Base-by-base conservation (phyloP, 2,329 filamentous ascomycete genomes). In the Fusarium pseudonygamai region DNA sequence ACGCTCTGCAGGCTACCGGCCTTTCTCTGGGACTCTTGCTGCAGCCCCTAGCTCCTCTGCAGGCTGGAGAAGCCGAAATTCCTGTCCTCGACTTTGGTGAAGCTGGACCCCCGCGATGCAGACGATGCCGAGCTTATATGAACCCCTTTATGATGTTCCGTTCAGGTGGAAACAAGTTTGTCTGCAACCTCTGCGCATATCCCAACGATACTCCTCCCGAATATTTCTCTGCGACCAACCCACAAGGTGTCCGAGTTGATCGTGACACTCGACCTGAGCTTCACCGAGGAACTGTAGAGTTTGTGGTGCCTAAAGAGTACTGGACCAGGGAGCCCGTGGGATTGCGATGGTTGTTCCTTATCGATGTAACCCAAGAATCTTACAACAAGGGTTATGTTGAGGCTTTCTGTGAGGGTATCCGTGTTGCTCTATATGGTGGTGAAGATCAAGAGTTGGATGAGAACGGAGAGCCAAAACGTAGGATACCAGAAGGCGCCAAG, bases 81-180 rank as follows among this genome's bases (percentile, higher is more conserved):
- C 96, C 96, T 2, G 93, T 99, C 9, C 87, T 99, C 30, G 96
- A 99, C 83, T 99, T 98, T 86, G 96, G 96, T 55, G 95, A 98
- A 46, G 85, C 85, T 43, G 96, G 96, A 0, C 96, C 96, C 45
- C 96, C 96, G 28, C 90, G 96, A 81, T 99, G 96, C 83, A 91
- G 94, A 78, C 89, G 96, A 84, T 99, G 96, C 85, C 90, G 96
- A 80, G 93, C 96, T 20, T 99, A 99, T 83, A 97, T 99, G 84
- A 99, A 99, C 80, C 96, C 96, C 4, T 99, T 99, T 81, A 98
- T 99, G 96, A 93, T 95, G 80, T 99, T 99, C 87, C 90, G 93
- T 67, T 92, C 93, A 22, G 96, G 96, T 42, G 96, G 96, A 64
- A 97, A 96, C 84, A 97, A 97, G 81, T 97, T 97, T 81, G 94